phyloP scores from a whole-genome alignment of 2,329 filamentous ascomycete genomes.

The Geoglossum cookeanum region DNA sequence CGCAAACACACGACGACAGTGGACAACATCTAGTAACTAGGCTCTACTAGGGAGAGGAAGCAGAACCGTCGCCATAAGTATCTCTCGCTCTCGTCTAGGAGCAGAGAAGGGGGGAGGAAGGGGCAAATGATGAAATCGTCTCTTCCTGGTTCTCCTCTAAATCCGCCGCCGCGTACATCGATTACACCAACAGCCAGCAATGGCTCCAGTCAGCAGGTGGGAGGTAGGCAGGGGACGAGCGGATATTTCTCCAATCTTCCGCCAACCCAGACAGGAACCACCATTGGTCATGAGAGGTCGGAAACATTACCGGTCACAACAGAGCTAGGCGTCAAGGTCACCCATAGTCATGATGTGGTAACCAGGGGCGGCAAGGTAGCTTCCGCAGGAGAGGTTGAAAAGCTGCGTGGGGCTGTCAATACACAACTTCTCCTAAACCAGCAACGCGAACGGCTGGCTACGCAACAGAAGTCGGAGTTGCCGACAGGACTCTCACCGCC shows the following conservation, averaged over 20 bases:
- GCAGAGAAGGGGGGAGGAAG: conserved; percentile 1
- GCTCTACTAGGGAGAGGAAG: not conserved
- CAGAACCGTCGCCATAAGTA: not conserved
- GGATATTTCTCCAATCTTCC: not conserved
- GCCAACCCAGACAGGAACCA: not conserved
- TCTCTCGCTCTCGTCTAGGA: not conserved
- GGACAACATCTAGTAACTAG: not conserved
- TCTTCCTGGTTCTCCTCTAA: not conserved
- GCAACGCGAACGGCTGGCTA: not conserved
- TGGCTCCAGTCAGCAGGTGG: not conserved
- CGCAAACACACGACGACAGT: not conserved
- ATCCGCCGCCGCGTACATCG: not conserved
- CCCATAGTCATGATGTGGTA: not conserved
- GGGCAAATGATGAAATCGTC: conserved; percentile 2
- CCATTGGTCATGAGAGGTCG: not conserved
- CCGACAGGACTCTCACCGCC: not conserved
- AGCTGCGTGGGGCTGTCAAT: conserved; percentile 1
- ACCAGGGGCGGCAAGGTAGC: not conserved
- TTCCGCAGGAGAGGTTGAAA: not conserved
- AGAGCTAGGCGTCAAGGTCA: not conserved
- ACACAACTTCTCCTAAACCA: not conserved
- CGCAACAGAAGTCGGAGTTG: not conserved
- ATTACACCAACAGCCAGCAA: not conserved
- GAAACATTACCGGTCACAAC: not conserved
- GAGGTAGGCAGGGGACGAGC: not conserved